Evolutionary conservation across 2,329 filamentous ascomycete species (phyloP), one percentile per base, ranked within the genome.

Genomic region (Corniculantispora saksenae): DNA sequence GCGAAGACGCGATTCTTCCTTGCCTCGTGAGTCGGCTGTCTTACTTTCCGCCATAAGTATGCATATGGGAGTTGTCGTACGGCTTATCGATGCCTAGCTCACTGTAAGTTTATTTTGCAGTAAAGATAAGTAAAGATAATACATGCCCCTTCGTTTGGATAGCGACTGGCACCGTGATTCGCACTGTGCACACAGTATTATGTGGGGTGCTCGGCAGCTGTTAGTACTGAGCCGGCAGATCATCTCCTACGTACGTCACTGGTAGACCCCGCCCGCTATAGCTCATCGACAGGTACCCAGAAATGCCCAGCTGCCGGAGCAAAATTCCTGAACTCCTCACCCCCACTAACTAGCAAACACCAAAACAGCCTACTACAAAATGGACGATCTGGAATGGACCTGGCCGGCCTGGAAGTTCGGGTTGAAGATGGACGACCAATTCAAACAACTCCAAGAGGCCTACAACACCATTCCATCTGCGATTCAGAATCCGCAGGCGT

Each of bases 401-500:
- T 55, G 51, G 51, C 51, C 51, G 6, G 51, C 51, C 29, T 55
- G 51, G 51, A 55, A 55, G 51, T 55, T 55, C 27, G 51, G 51
- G 25, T 35, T 55, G 23, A 55, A 55, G 51, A 55, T 35, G 51
- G 51, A 55, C 25, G 51, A 55, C 17, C 9, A 55, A 55, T 55
- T 55, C 29, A 55, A 55, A 55, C 6, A 35, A 25, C 51, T 55
- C 27, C 51, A 55, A 23, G 29, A 35, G 25, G 8, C 15, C 4
- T 55, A 55, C 15, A 55, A 55, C 51, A 55, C 51, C 13, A 32
- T 55, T 55, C 51, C 51, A 35, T 55, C 51, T 27, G 17, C 51
- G 17, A 55, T 55, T 55, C 51, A 55, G 51, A 25, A 55, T 55
- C 51, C 51, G 3, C 51, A 35, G 25, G 51, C 51, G 25, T 55